A percentile compares a stretch with the other conserved stretches of the same genome.
Evolutionary conservation across 352 stramenopile species (phyloP).

Genomic region (Phytophthora hibernalis): DNA sequence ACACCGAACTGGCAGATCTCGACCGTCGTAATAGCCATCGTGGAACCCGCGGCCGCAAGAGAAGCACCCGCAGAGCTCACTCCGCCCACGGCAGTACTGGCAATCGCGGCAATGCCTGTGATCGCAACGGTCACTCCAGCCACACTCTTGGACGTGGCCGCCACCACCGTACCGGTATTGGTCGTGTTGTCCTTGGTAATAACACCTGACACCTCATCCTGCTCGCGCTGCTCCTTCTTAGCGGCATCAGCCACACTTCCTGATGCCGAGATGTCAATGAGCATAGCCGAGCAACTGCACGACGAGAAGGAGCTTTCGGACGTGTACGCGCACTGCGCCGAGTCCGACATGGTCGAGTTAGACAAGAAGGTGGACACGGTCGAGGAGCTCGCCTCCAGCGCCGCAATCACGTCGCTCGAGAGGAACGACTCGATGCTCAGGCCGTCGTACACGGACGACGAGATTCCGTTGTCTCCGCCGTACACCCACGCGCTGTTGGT

Average conservation of each 20-base stretch:
- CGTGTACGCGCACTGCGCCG: constrained; percentile 67
- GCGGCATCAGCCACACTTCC: constrained; percentile 51
- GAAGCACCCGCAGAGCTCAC: constrained; percentile 52
- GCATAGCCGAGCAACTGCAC: constrained; percentile 70
- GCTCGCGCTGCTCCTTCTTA: constrained; percentile 69
- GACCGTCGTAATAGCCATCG: constrained; percentile 74
- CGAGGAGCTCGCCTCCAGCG: constrained; percentile 46
- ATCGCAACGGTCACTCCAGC: constrained; percentile 75
- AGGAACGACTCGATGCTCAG: constrained; percentile 68
- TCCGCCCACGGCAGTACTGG: constrained; percentile 59
- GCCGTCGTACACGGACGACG: constrained; percentile 68
- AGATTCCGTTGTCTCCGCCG: constrained; percentile 61
- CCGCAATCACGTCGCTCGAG: constrained; percentile 50
- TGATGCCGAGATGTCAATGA: constrained; percentile 47
- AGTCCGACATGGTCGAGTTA: constrained; percentile 68
- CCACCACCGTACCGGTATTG: constrained; percentile 61
- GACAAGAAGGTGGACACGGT: constrained; percentile 54
- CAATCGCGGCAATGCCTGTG: constrained; percentile 75
- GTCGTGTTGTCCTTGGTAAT: constrained; percentile 77
- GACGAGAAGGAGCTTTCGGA: constrained; percentile 72
- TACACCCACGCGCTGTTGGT: constrained; percentile 69
- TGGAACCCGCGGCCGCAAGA: constrained; percentile 59
- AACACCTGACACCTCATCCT: constrained; percentile 50
- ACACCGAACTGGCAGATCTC: constrained; percentile 86
- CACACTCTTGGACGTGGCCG: constrained; percentile 71